These are phyloP conservation scores for Tardiomyces digboiensis DNA, from an alignment of 1,139 yeast species.

Conservation along the genomic window DNA sequence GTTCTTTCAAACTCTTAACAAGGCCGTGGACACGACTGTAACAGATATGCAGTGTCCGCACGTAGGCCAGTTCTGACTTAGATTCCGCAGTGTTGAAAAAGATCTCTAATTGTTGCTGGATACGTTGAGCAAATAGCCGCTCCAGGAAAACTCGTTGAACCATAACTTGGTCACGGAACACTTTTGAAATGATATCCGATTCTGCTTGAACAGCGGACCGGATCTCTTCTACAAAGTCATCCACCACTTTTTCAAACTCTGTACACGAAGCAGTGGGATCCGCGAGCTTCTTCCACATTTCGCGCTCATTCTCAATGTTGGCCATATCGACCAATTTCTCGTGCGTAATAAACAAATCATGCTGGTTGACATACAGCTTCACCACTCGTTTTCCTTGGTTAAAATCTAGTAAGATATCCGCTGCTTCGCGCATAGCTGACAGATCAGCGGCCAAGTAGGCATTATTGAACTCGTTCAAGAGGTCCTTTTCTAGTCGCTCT, in stretches of 20 bases:
- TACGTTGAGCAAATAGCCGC: slow-evolving; percentile 64
- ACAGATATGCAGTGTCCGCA: slow-evolving; percentile 62
- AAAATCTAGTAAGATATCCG: slow-evolving; percentile 68
- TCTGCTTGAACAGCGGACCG: slow-evolving; percentile 50
- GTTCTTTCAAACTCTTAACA: slow-evolving; percentile 57
- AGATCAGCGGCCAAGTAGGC: slow-evolving; percentile 46
- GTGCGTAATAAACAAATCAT: slow-evolving; percentile 54
- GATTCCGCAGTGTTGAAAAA: slow-evolving; percentile 57
- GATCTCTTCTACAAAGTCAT: slow-evolving; percentile 33
- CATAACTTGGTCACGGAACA: slow-evolving; percentile 57
- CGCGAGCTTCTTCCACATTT: slow-evolving; percentile 38
- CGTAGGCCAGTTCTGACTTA: slow-evolving; percentile 61
- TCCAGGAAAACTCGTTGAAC: slow-evolving; percentile 67
- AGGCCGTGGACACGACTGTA: slow-evolving; percentile 53
- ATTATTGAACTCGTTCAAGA: slow-evolving; percentile 29
- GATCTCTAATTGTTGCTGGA: slow-evolving; percentile 58
- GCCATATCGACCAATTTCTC: slow-evolving; percentile 32
- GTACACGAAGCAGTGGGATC: slow-evolving; percentile 35
- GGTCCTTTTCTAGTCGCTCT: slow-evolving; percentile 61
- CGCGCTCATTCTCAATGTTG: slow-evolving; percentile 26
- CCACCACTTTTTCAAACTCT: slow-evolving; percentile 32
- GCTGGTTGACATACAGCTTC: slow-evolving; percentile 74
- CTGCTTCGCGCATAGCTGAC: slow-evolving; percentile 67
- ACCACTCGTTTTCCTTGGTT: slow-evolving; percentile 83
- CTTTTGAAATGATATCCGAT: slow-evolving; percentile 61